These are phyloP conservation scores for Penicillium sp. DNA, from an alignment of 2,329 filamentous ascomycete species.

Conservation along the genomic window DNA sequence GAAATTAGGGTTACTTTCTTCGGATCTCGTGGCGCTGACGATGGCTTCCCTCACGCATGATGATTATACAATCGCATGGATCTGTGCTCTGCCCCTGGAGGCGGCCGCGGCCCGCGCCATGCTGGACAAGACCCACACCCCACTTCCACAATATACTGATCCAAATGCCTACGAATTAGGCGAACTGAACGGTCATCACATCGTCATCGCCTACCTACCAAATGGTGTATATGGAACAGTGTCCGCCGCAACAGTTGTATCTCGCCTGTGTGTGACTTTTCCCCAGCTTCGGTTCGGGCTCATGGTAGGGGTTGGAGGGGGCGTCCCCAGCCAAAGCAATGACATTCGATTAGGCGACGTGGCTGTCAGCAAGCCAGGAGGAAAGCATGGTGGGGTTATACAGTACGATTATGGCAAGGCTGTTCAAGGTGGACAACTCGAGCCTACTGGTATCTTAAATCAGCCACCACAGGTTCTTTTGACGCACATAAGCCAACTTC, in stretches of 20 bases:
- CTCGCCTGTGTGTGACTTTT: no score
- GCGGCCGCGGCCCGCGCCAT: constrained; percentile 23
- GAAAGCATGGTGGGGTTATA: neutral
- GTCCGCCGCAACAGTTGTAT: no score
- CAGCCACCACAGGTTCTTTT: neutral
- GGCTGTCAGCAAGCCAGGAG: constrained; percentile 24
- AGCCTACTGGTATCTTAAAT: no score
- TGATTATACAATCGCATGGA: constrained; percentile 24
- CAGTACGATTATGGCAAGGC: no score
- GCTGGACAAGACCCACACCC: constrained; percentile 17
- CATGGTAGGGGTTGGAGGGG: no score
- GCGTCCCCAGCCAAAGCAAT: neutral
- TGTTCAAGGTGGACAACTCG: constrained; percentile 20
- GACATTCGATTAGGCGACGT: constrained; percentile 29
- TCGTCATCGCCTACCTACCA: constrained; percentile 25
- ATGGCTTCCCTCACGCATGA: constrained; percentile 8
- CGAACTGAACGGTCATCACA: constrained; percentile 23
- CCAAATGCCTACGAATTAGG: constrained; percentile 24
- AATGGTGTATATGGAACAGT: constrained; percentile 5
- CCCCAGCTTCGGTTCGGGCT: no score
- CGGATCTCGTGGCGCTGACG: neutral
- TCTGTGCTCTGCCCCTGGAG: constrained; percentile 24
- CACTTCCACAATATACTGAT: constrained; percentile 11
- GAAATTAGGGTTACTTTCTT: no score
- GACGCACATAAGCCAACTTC: constrained; percentile 2